Percentiles rank a stretch among this genome's conserved stretches.
These are phyloP conservation scores for Tricladium varicosporioides DNA, from an alignment of 2,329 filamentous ascomycete genomes.

Conservation along the genomic window DNA sequence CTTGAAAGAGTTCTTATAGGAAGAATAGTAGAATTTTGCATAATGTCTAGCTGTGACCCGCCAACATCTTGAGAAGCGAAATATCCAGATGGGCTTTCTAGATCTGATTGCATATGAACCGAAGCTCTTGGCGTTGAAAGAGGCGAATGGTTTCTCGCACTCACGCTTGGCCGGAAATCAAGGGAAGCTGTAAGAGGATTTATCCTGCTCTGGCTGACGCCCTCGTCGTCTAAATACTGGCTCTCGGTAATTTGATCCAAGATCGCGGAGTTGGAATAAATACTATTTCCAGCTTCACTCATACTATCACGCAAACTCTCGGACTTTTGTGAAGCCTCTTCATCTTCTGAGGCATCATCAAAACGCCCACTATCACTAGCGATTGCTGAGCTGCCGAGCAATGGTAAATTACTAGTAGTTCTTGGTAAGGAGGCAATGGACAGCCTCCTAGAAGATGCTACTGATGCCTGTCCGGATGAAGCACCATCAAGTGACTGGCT, in stretches of 20 bases:
- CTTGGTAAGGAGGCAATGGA: conserved; percentile 20
- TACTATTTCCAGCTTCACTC: conserved; percentile 28
- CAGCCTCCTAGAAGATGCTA: conserved; percentile 16
- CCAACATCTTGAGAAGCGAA: conserved; percentile 11
- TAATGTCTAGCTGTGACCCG: conserved; percentile 3
- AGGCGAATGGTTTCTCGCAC: conserved; percentile 36
- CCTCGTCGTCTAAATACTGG: conserved; percentile 26
- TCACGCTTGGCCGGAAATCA: conserved; percentile 28
- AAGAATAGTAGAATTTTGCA: conserved; percentile 29
- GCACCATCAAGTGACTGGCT: conserved; percentile 15
- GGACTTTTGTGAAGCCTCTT: conserved; percentile 21
- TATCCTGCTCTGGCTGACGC: conserved; percentile 36
- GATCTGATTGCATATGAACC: conserved; percentile 25
- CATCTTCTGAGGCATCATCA: conserved; percentile 36
- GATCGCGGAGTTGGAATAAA: conserved; percentile 31
- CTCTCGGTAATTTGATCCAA: conserved; percentile 33
- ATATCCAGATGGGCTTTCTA: conserved; percentile 36
- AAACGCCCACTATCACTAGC: conserved; percentile 32
- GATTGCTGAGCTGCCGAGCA: conserved; percentile 20
- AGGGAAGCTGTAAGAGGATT: conserved; percentile 7
- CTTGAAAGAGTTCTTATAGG: conserved; percentile 23
- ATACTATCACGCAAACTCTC: conserved; percentile 19
- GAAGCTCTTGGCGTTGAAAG: conserved; percentile 55
- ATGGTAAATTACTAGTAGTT: conserved; percentile 3
- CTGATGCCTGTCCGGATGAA: conserved; percentile 19